These are phyloP conservation scores for Phialophora verrucosa DNA, from an alignment of 2,329 filamentous ascomycete species.

Conservation along the genomic window DNA sequence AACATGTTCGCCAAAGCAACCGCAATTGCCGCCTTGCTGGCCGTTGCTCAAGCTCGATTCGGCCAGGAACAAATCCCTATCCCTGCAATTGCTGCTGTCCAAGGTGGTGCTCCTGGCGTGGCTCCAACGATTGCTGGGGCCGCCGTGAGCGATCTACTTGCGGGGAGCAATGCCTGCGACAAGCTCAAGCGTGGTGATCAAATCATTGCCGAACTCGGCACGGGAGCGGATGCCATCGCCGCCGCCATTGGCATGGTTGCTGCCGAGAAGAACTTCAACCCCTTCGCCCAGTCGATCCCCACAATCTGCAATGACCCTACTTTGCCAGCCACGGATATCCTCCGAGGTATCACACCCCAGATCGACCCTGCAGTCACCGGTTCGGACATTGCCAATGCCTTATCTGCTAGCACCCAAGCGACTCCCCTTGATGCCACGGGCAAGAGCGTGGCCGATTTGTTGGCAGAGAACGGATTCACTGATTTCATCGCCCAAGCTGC, in stretches of 20 bases:
- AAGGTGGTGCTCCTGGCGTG: constrained; percentile 58
- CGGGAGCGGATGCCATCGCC: constrained; percentile 63
- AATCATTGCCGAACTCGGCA: constrained; percentile 67
- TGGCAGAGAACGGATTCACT: constrained; percentile 66
- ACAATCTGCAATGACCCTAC: constrained; percentile 68
- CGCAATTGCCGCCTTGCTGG: constrained; percentile 25
- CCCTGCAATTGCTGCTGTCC: constrained; percentile 35
- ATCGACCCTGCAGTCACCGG: constrained; percentile 69
- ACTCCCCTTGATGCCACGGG: constrained; percentile 65
- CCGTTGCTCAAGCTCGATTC: constrained; percentile 35
- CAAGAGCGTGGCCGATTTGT: constrained; percentile 69
- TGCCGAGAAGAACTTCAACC: constrained; percentile 76
- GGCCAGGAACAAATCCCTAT: constrained; percentile 36
- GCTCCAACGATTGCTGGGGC: constrained; percentile 68
- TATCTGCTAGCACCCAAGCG: constrained; percentile 59
- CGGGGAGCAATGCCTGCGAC: constrained; percentile 68
- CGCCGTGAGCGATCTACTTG: constrained; percentile 67
- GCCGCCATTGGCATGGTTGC: constrained; percentile 68
- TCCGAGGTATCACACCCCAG: constrained; percentile 70
- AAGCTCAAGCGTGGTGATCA: constrained; percentile 70
- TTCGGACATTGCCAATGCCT: constrained; percentile 64
- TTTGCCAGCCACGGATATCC: constrained; percentile 64
- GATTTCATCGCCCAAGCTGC: constrained; percentile 55
- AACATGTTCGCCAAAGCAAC: constrained; percentile 27
- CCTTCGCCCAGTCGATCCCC: constrained; percentile 64